Evolutionary conservation across 2,329 filamentous ascomycete genomes (phyloP), one percentile per base, ranked within the genome.

Genomic region (Phaeoacremonium minimum): DNA sequence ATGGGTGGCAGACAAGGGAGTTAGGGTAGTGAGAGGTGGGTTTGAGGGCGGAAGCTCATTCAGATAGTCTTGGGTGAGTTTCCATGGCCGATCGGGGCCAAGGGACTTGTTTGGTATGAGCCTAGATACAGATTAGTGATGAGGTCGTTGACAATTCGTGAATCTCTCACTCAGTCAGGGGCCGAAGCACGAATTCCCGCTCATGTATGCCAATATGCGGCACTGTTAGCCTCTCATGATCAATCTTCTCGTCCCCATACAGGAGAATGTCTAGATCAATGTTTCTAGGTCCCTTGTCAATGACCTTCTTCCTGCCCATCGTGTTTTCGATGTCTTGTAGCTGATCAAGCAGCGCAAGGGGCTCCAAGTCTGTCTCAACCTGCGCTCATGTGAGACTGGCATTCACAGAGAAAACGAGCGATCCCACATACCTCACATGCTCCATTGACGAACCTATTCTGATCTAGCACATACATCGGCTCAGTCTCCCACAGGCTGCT

Each of bases 401-500:
- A 18, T 16, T 20, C 22, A 26, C 22, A 17, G 29, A 16, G 17
- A 13, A 17, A 29, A 42, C 42, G 37, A 37, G 36, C 34, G 17
- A 19, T 14, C 15, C 32, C 33, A 69, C 79, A 57, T 60, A 94
- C 89, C 80, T 95, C 87, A 59, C 88, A 95, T 39, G 83, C 90
- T 15, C 89, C 93, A 56, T 98, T 98, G 32, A 96, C 67, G 55
- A 98, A 98, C 18, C 78, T 77, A 44, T 82, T 81, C 59, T 98
- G 93, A 45, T 96, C 85, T 44, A 85, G 67, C 45, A 96, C 85
- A 61, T 98, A 98, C 93, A 98, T 98, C 15, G 93, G 88, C 50
- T 87, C 81, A 4, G 91, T 98, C 66, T 97, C 89, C 76, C 93
- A 98, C 4, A 98, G 69, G 43, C 81, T 84, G 58, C 91, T 97